Conservation (phyloP, 495 filamentous ascomycete species). For the Pseudevernia furfuracea region DNA sequence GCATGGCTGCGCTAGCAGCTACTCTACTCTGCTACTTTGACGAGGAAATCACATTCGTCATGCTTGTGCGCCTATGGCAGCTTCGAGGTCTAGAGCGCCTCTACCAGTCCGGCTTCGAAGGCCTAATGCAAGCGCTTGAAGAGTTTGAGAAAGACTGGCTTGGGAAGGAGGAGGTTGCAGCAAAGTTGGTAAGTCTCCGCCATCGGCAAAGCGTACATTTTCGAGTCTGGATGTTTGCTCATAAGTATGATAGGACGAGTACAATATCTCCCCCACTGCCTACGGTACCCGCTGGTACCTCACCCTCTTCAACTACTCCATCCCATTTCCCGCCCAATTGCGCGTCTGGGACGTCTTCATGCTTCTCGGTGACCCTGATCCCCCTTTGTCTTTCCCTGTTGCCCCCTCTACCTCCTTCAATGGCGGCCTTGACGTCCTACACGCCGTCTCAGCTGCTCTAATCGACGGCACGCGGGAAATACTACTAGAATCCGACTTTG, state of each 20-base stretch:
- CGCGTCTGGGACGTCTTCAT: slow-evolving; percentile 99
- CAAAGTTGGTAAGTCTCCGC: slow-evolving; percentile 61
- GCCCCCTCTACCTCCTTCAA: slow-evolving; percentile 36
- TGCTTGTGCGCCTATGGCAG: slow-evolving; percentile 89
- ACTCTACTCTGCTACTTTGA: slow-evolving; percentile 96
- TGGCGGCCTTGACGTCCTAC: slow-evolving; percentile 76
- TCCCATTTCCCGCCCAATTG: slow-evolving; percentile 94
- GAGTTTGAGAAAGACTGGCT: slow-evolving; percentile 90
- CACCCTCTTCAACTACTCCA: slow-evolving; percentile 94
- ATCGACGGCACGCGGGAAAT: slow-evolving; percentile 90
- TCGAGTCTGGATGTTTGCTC: no score
- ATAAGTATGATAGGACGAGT: slow-evolving; percentile 72
- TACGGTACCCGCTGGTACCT: slow-evolving; percentile 98
- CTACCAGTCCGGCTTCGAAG: slow-evolving; percentile 76
- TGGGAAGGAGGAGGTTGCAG: slow-evolving; percentile 60
- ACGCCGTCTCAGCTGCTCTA: slow-evolving; percentile 82
- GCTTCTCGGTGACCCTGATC: slow-evolving; percentile 73
- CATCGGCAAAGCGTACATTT: neutral
- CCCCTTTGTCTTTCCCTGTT: slow-evolving; percentile 19
- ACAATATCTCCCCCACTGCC: slow-evolving; percentile 76
- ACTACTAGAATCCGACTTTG: slow-evolving; percentile 88
- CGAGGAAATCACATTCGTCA: slow-evolving; percentile 88
- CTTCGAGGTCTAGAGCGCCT: slow-evolving; percentile 77
- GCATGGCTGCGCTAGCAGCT: slow-evolving; percentile 90
- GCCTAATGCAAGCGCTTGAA: slow-evolving; percentile 77